Percentiles rank a stretch among this genome's conserved stretches.
phyloP scores from a whole-genome alignment of 1,139 yeast genomes.

The Tardiomyces digboiensis region DNA sequence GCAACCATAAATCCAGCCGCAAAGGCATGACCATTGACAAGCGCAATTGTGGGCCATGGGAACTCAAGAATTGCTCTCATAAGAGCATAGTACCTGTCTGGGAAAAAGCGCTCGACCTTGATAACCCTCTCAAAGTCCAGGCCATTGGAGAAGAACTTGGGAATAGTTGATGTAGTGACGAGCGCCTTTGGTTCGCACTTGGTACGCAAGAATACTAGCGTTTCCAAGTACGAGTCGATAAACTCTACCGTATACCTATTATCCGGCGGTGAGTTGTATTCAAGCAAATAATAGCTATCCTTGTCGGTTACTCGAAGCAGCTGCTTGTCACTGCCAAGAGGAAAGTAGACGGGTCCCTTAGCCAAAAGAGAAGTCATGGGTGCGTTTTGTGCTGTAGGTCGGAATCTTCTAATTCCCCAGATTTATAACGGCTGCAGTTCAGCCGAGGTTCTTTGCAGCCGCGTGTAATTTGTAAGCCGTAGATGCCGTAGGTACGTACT shows the following conservation, averaged over 20 bases:
- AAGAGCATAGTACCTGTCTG: conserved; percentile 21
- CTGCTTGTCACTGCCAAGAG: conserved; percentile 10
- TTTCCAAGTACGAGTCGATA: conserved; percentile 24
- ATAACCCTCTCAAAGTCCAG: conserved; percentile 27
- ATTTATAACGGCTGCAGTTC: too few relatives aligned
- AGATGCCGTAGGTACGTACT: too few relatives aligned
- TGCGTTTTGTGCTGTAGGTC: too few relatives aligned
- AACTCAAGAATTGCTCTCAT: conserved; percentile 25
- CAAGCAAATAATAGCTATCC: conserved; percentile 21
- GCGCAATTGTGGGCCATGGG: conserved; percentile 32
- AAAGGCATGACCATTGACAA: conserved; percentile 31
- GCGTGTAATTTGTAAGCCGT: too few relatives aligned
- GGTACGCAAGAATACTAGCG: conserved; percentile 21
- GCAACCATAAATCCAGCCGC: conserved; percentile 33
- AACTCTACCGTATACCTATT: conserved; percentile 26
- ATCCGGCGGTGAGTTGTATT: conserved; percentile 26
- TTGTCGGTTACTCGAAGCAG: conserved; percentile 14
- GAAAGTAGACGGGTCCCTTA: conserved; percentile 7
- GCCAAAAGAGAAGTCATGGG: neutral
- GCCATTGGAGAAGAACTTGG: conserved; percentile 32
- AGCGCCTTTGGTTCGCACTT: conserved; percentile 22
- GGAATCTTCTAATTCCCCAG: too few relatives aligned
- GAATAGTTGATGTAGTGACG: conserved; percentile 26
- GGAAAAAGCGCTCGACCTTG: conserved; percentile 25
- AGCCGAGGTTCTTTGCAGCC: too few relatives aligned